Conservation (phyloP, 176 grass and related monocot species). For the Carex myosuroides region DNA sequence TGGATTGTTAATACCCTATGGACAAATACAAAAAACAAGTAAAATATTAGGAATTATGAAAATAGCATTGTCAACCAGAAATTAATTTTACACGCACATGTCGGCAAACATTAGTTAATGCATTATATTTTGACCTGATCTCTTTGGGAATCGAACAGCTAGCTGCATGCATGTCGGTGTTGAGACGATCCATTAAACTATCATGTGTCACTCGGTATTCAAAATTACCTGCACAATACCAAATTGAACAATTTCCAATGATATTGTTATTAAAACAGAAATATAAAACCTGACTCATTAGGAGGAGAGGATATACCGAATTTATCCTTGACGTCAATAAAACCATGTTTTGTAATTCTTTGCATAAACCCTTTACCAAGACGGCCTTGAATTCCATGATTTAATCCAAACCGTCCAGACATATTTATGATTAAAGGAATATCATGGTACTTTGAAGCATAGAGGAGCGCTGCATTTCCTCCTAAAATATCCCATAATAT, state of each 20-base stretch:
- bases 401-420: slow-evolving; percentile 71
- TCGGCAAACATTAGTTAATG: neutral
- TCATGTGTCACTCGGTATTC: slow-evolving; percentile 50
- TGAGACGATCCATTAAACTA: slow-evolving; percentile 57
- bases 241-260: neutral
- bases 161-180: slow-evolving; percentile 58
- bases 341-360: slow-evolving; percentile 68
- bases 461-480: slow-evolving; percentile 77
- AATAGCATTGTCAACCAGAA: slow-evolving; percentile 1
- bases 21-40: slow-evolving; percentile 7
- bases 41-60: neutral
- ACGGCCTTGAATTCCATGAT: slow-evolving; percentile 62
- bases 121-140: slow-evolving; percentile 48
- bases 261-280: slow-evolving; percentile 12
- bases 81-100: neutral
- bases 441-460: slow-evolving; percentile 65
- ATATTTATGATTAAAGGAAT: slow-evolving; percentile 52
- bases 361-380: slow-evolving; percentile 75
- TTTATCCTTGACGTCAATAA: slow-evolving; percentile 77
- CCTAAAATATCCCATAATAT: slow-evolving; percentile 28
- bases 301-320: slow-evolving; percentile 41
- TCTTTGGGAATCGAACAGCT: slow-evolving; percentile 52
- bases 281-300: neutral
- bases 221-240: slow-evolving; percentile 41
- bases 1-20: slow-evolving; percentile 73